Base-by-base conservation (phyloP, 208 protist genomes). In the Vickermania spadyakhi region DNA sequence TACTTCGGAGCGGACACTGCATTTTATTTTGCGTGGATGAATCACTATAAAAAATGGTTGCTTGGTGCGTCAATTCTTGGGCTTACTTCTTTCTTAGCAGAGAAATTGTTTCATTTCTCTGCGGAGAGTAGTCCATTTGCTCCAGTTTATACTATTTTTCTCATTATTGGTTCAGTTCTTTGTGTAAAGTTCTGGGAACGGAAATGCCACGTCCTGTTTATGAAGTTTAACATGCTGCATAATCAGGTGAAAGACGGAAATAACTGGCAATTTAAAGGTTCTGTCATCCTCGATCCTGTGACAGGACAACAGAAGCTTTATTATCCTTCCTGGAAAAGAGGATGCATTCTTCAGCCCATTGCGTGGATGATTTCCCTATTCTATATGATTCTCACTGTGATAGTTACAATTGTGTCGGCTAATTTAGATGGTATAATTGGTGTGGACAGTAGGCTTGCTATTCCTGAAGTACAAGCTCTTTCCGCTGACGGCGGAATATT, bases 21-120 rank as follows among this genome's bases (percentile, higher is more conserved):
- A 60, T 84, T 91, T 60, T 89, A 89, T 72, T 91, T 85, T 57
- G 73, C 81, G 23, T 91, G 79, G 76, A 86, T 91, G 79, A 83
- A 82, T 59, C 75, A 74, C 72, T 88, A 86, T 65, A 62, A 75
- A 26, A 52, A 62, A 27, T 86, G 76, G 79, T 63, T 90, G 45
- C 51, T 78, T 41, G 64, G 60, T 5, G 71, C 73, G 1, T 56
- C 73, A n/a, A 30, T 81, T 23, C 22, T 77, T 1, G 60, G 68
- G 0, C 28, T 81, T 1, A 7, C 62, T 0, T 60, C 69, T 0
- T 73, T 66, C 2, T 41, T 73, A 18, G 45, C 72, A 42, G 73
- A 21, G 18, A 4, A 27, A 21, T 4, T 53, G n/a, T n/a, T n/a
- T n/a, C 18, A 52, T 41, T 62, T 22, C n/a, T 5, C 60, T 45